A percentile compares a stretch with the other conserved stretches of the same genome.
phyloP scores from a whole-genome alignment of 305 asterid species.

The Lippia alba region DNA sequence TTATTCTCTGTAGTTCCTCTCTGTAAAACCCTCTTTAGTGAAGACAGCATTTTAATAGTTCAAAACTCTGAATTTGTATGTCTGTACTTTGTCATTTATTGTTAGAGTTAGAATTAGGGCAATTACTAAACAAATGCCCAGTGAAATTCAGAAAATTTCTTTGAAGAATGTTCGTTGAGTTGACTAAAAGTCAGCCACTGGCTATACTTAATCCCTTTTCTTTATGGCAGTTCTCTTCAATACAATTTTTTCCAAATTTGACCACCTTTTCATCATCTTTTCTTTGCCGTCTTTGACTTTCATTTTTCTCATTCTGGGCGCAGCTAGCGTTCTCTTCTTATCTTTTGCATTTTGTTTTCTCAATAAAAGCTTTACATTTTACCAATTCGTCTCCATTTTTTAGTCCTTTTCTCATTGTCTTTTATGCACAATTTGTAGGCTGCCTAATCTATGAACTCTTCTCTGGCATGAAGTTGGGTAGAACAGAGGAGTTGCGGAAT shows the following conservation, averaged over 20 bases:
- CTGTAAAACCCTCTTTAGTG: constrained; percentile 14
- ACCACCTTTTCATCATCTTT: neutral
- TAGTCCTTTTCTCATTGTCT: constrained; percentile 23
- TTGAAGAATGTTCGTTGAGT: constrained; percentile 22
- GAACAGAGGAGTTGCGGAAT: constrained; percentile 91
- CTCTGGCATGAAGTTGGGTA: constrained; percentile 86
- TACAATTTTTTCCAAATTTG: constrained; percentile 2
- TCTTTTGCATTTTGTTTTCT: neutral
- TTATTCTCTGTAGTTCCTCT: constrained; percentile 18
- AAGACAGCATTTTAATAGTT: constrained; percentile 22
- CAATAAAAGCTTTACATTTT: constrained; percentile 17
- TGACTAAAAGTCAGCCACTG: constrained; percentile 20
- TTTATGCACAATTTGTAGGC: constrained; percentile 60
- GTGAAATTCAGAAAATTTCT: constrained; percentile 19
- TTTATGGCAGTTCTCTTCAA: constrained; percentile 25
- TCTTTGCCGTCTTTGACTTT: neutral
- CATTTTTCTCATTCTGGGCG: constrained; percentile 10
- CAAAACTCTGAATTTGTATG: constrained; percentile 6
- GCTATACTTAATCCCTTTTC: constrained; percentile 20
- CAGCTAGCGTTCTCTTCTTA: constrained; percentile 6
- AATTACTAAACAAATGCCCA: constrained; percentile 19
- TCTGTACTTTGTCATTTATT: constrained; percentile 15
- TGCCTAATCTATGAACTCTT: constrained; percentile 95
- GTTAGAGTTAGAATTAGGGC: constrained; percentile 23
- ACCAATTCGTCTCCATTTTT: neutral